Conservation (phyloP, 2,329 filamentous ascomycete genomes). For the Cladophialophora psammophila region DNA sequence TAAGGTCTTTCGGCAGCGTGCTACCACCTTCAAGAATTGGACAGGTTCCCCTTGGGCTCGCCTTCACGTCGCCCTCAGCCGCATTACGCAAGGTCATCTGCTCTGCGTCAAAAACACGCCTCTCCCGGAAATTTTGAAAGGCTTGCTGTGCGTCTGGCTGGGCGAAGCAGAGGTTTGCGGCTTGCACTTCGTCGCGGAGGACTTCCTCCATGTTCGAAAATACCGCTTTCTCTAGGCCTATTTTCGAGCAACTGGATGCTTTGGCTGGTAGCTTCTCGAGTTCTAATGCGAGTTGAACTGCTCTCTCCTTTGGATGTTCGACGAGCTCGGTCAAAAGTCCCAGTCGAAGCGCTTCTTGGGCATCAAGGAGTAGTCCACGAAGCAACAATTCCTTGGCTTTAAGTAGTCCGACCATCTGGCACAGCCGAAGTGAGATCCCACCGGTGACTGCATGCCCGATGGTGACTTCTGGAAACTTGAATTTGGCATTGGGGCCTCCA, state of each 20-base stretch:
- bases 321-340: conserved; percentile 28
- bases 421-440: conserved; percentile 30
- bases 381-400: conserved; percentile 27
- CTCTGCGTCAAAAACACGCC: neutral
- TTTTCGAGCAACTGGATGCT: conserved; percentile 20
- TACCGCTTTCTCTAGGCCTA: conserved; percentile 21
- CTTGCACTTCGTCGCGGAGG: conserved; percentile 26
- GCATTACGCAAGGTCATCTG: too few relatives aligned
- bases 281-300: conserved; percentile 24
- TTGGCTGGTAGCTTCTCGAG: conserved; percentile 23
- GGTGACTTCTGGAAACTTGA: conserved; percentile 27
- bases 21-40: too few relatives aligned
- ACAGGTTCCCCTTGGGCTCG: too few relatives aligned
- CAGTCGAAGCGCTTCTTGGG: conserved; percentile 24
- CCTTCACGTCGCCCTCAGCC: too few relatives aligned
- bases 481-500: conserved; percentile 27
- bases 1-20: conserved; percentile 18
- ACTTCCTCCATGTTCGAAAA: conserved; percentile 28
- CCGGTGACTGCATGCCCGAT: conserved; percentile 32
- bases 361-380: conserved; percentile 18
- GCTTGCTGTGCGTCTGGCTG: conserved; percentile 28
- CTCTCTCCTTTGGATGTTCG: conserved; percentile 25
- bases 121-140: conserved; percentile 23
- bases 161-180: conserved; percentile 30
- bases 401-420: conserved; percentile 26